Conservation (phyloP, 2,329 filamentous ascomycete species). For the Aureobasidium sp. region DNA sequence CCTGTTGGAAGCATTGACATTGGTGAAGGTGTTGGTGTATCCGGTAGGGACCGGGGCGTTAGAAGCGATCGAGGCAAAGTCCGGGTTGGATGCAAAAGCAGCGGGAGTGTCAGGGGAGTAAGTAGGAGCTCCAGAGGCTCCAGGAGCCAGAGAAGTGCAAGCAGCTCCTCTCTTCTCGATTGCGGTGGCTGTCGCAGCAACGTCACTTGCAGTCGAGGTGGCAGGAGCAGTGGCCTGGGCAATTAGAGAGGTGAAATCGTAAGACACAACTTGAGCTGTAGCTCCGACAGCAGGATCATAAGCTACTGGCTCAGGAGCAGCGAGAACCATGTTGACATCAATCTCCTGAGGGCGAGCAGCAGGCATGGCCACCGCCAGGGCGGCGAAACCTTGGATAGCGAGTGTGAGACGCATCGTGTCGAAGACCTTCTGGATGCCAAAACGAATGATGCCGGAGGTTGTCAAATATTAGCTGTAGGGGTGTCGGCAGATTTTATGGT, state of each 20-base stretch:
- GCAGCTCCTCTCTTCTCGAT: constrained; percentile 1
- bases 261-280: constrained; percentile 19
- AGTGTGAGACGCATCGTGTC: constrained; percentile 3
- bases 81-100: constrained; percentile 17
- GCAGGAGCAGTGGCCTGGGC: constrained; percentile 19
- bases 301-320: constrained; percentile 16
- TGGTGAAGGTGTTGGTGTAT: constrained; percentile 3
- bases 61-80: constrained; percentile 12
- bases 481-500: background rate
- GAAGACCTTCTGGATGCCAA: background rate
- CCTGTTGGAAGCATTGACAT: constrained; percentile 16
- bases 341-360: constrained; percentile 21
- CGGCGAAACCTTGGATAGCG: constrained; percentile 2
- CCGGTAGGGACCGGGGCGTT: background rate
- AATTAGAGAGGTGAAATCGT: constrained; percentile 19
- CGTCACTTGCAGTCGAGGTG: constrained; percentile 10
- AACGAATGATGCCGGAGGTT: background rate
- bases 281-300: constrained; percentile 14
- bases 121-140: background rate
- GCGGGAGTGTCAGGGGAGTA: background rate
- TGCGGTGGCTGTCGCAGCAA: background rate
- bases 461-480: background rate
- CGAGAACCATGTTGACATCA: constrained; percentile 19
- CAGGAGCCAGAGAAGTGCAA: background rate
- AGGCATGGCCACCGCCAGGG: constrained; percentile 18